Conservation (phyloP, 2,329 filamentous ascomycete genomes). For the Falciphora oryzae region DNA sequence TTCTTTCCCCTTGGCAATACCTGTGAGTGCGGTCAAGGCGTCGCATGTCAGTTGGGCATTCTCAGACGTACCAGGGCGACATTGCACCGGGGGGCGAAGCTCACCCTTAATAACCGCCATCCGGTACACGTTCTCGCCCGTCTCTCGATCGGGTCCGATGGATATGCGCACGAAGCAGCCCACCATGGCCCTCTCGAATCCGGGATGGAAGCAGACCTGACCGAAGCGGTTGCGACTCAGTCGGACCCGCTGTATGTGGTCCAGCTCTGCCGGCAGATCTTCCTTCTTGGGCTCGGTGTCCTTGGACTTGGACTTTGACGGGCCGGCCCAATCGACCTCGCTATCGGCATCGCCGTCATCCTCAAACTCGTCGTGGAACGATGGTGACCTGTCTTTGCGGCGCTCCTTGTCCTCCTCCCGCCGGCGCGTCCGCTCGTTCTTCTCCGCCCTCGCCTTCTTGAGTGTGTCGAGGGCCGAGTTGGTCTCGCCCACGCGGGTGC, state of each 20-base stretch:
- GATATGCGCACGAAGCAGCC: conserved; percentile 84
- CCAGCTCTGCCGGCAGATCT: conserved; percentile 59
- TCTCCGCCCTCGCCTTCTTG: conserved; percentile 56
- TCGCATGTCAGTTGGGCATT: conserved; percentile 3
- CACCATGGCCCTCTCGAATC: conserved; percentile 73
- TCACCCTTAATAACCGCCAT: conserved; percentile 83
- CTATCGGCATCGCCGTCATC: conserved; percentile 65
- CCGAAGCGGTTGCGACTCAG: conserved; percentile 83
- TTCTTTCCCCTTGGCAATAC: conserved; percentile 70
- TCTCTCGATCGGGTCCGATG: conserved; percentile 69
- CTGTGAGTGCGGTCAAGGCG: conserved; percentile 33
- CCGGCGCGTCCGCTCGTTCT: conserved; percentile 57
- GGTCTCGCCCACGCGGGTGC: conserved; percentile 61
- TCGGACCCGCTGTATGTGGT: conserved; percentile 78
- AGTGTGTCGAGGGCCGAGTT: conserved; percentile 68
- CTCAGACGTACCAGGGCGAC: conserved; percentile 1
- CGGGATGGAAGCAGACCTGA: conserved; percentile 87
- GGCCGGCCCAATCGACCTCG: conserved; percentile 70
- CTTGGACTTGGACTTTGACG: conserved; percentile 35
- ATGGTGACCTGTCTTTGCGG: conserved; percentile 32
- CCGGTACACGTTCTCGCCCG: conserved; percentile 72
- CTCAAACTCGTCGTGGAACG: conserved; percentile 30
- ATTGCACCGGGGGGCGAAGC: background rate
- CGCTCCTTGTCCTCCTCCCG: conserved; percentile 59
- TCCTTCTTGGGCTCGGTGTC: conserved; percentile 56